Evolutionary conservation across 805 yeast genomes (phyloP).

Genomic region (Hanseniaspora pseudoguilliermondii): DNA sequence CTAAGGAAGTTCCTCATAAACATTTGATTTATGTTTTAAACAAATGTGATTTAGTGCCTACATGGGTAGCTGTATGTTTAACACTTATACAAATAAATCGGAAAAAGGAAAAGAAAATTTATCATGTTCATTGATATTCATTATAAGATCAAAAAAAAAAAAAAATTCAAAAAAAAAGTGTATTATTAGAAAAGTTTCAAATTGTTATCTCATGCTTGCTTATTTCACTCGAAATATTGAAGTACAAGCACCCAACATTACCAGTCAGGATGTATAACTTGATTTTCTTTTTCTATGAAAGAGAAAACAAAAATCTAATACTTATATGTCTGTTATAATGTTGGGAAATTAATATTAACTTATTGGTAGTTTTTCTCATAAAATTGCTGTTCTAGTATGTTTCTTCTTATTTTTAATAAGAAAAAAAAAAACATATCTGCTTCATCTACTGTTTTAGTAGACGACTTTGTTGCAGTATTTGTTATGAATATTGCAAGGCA

Average conservation of each 20-base stretch:
- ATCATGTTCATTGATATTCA: not conserved
- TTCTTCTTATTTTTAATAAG: conserved; percentile 26
- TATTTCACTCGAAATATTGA: not conserved
- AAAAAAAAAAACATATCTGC: conserved; percentile 15
- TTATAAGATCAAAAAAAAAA: not conserved
- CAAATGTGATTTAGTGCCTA: conserved; percentile 96
- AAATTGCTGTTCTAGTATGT: conserved; percentile 27
- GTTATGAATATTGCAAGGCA: not conserved
- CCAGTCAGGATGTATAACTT: conserved; percentile 59
- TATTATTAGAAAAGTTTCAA: conserved; percentile 1
- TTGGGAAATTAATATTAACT: conserved; percentile 73
- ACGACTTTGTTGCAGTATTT: conserved; percentile 12
- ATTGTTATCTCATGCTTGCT: conserved; percentile 13
- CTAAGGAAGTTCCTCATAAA: conserved; percentile 90
- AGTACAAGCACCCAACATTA: conserved; percentile 50
- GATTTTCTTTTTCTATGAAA: conserved; percentile 12
- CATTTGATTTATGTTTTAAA: conserved; percentile 88
- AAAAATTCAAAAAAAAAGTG: not conserved
- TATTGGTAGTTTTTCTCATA: conserved; percentile 29
- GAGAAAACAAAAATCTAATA: conserved; percentile 15
- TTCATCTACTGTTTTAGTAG: conserved; percentile 27
- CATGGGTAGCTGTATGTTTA: conserved; percentile 97
- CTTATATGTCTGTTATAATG: conserved; percentile 86
- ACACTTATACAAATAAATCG: not conserved
- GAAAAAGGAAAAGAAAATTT: not conserved